These are phyloP conservation scores for Polychaeton citri DNA, from an alignment of 2,329 filamentous ascomycete genomes.

Conservation along the genomic window DNA sequence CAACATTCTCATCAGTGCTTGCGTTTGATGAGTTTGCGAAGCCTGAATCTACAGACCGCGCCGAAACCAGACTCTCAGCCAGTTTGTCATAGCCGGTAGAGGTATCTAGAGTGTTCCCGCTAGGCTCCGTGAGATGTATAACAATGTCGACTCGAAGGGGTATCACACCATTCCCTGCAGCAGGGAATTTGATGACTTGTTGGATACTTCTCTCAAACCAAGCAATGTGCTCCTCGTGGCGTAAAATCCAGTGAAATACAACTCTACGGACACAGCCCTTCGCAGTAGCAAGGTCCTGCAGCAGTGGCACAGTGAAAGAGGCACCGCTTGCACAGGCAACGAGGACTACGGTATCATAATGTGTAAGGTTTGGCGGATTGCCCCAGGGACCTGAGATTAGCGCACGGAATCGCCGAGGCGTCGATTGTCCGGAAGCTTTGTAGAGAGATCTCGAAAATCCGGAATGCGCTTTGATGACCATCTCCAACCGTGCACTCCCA, in stretches of 20 bases:
- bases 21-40: conserved; percentile 16
- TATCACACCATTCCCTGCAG: conserved; percentile 6
- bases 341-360: conserved; percentile 48
- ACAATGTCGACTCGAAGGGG: conserved; percentile 36
- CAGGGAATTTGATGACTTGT: conserved; percentile 18
- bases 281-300: conserved; percentile 41
- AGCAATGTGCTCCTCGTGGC: conserved; percentile 9
- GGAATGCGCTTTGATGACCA: conserved; percentile 17
- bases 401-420: conserved; percentile 7
- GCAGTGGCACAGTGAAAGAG: conserved; percentile 43
- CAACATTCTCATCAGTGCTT: conserved; percentile 20
- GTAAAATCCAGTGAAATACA: conserved; percentile 18
- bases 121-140: conserved; percentile 36
- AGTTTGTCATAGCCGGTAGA: neutral
- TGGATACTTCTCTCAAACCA: conserved; percentile 10
- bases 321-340: conserved; percentile 48
- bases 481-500: conserved; percentile 3
- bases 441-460: conserved; percentile 16
- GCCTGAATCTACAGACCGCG: conserved; percentile 5
- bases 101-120: neutral
- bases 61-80: neutral
- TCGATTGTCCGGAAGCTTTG: conserved; percentile 9
- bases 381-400: conserved; percentile 20
- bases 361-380: conserved; percentile 28
- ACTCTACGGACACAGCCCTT: conserved; percentile 13